phyloP scores from a whole-genome alignment of 148 eudicot genomes.

The Chenopodium quinoa region DNA sequence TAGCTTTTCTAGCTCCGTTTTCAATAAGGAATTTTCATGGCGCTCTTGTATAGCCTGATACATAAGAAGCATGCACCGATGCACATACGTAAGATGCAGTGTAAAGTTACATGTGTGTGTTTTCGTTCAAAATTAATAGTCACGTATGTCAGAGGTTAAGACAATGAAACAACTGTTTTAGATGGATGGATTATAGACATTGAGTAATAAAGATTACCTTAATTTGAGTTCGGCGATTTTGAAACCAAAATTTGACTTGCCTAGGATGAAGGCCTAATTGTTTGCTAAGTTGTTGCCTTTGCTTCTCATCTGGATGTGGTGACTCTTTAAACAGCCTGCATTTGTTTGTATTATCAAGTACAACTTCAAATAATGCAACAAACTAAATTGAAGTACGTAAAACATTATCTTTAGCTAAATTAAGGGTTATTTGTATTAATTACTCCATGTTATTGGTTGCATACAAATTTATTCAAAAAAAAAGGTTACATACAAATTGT shows the following conservation, averaged over 20 bases:
- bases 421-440: neutral
- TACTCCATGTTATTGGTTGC: no score
- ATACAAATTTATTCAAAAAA: no score
- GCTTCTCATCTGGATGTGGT: slow-evolving; percentile 99
- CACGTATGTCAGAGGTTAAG: neutral
- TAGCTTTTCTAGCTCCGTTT: slow-evolving; percentile 74
- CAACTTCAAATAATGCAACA: neutral
- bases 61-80: neutral
- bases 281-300: slow-evolving; percentile 93
- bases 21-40: slow-evolving; percentile 83
- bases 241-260: slow-evolving; percentile 98
- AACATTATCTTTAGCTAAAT: neutral
- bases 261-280: slow-evolving; percentile 92
- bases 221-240: slow-evolving; percentile 96
- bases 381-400: no score
- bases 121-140: no score
- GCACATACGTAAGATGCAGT: no score
- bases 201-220: slow-evolving; percentile 42
- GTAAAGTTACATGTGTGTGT: neutral
- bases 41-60: slow-evolving; percentile 94
- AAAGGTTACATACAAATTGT: no score
- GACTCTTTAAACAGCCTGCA: slow-evolving; percentile 89
- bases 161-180: neutral
- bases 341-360: neutral
- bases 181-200: neutral